Evolutionary conservation across 164 flowering plant genomes (phyloP), one percentile per base, ranked within the genome.

Genomic region (Kalanchoe fedtschenkoi): DNA sequence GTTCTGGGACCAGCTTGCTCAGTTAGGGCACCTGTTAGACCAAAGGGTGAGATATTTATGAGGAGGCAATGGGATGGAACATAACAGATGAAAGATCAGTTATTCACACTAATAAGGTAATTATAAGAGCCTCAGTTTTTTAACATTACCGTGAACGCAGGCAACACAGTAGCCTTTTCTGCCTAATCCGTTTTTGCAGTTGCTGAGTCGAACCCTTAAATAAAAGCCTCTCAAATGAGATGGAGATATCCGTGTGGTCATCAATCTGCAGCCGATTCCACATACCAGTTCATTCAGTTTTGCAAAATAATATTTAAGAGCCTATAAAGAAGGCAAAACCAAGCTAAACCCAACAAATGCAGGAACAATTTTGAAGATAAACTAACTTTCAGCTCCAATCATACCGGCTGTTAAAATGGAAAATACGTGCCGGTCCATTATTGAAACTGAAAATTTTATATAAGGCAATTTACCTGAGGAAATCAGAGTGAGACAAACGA

Each of bases 151-250:
- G 61, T 69, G 69, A 69, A 91, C 77, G 72, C 84, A 71, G 33
- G 91, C 96, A 58, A 83, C 92, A 65, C 77, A 71, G 74, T 91
- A 91, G 60, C 89, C 89, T 41, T 87, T 75, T 61, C 87, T 83
- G 29, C 84, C 84, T 14, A 75, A 71, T 51, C 85, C 83, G 63
- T 77, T 77, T 66, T 78, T 85, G 83, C 82, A 77, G 64, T 86
- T 91, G 62, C 86, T 80, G 19, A 88, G 77, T 64, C 95, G 80
- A 63, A 91, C 39, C 14, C 96, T 89, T 62, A 85, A 56, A 71
- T 81, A 91, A 66, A 76, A 83, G 0, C 98, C 98, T n/a, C 82
- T 76, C 11, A 91, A 76, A 39, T 62, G 67, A 55, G 75, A 66
- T 17, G 65, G 66, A 26, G 81, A 51, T 43, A 34, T 32, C 17